Evolutionary conservation across 148 eudicot species (phyloP), one percentile per base, ranked within the genome.

Genomic region (Vaccinium myrtillus): DNA sequence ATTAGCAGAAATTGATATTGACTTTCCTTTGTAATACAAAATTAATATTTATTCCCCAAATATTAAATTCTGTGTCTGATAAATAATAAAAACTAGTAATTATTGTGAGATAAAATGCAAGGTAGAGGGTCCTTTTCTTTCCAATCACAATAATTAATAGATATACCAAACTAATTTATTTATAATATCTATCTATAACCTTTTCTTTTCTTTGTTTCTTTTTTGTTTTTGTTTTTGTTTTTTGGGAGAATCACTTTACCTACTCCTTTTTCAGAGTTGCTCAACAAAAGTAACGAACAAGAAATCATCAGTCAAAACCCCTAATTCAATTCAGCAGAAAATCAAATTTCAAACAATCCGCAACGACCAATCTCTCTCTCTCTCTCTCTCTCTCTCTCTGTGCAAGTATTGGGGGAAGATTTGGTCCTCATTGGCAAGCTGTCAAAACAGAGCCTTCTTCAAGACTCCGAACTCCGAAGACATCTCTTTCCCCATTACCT

Each of bases 381-480:
- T 16, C 61, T 59, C 11, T 21, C 9, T 19, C 56, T 3, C 19
- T 16, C 59, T 55, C 59, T 55, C 59, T 50, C 53, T 50, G 12
- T 50, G 53, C 11, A 15, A 5, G 21, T 6, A 46, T 19, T 58
- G 19, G 58, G 70, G 25, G n/a, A 27, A 78, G 59, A 51, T 78
- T 25, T 56, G 82, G 69, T 80, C 51, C 9, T 12, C 43, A 21
- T 46, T 76, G 77, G 6, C 58, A 19, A 50, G 58, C 61, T 53
- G 59, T 56, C 50, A 32, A 32, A 56, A 5, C 67, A 79, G 48
- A 56, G 75, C 83, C 83, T 43, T 21, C 58, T 56, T 59, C 69
- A 21, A 63, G 69, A 81, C 56, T 46, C n/a, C 39, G 54, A 81
- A 81, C 56, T 46, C n/a, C 39, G 54, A 81, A 23, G 36, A 46